Percentiles rank a stretch among this genome's conserved stretches.
Evolutionary conservation across 73 alveolate genomes (phyloP).

Genomic region (Tetrahymena elliotti): DNA sequence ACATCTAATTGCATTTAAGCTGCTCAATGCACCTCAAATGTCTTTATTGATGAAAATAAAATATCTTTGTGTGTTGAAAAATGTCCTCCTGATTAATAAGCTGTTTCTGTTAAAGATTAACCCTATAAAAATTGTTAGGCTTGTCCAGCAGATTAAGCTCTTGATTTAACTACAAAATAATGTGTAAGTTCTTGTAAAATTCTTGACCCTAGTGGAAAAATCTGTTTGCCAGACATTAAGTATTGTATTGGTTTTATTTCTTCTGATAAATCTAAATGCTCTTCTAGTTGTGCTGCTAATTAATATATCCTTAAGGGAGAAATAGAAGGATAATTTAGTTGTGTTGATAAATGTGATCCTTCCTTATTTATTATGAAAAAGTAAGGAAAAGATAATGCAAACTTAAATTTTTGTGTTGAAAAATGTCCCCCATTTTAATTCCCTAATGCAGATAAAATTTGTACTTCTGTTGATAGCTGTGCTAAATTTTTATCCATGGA

Average conservation of each 20-base stretch:
- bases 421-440: background rate
- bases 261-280: background rate
- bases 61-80: background rate
- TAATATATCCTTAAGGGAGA: background rate
- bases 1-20: background rate
- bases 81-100: background rate
- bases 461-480: background rate
- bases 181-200: background rate
- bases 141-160: background rate
- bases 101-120: background rate
- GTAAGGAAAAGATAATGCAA: no score
- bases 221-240: background rate
- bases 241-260: background rate
- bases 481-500: background rate
- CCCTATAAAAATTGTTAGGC: background rate
- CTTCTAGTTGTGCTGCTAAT: background rate
- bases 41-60: background rate
- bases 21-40: background rate
- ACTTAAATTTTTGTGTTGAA: background rate
- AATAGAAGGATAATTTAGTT: background rate
- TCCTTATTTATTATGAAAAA: no score
- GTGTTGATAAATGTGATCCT: background rate
- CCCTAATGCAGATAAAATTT: background rate
- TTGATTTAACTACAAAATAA: background rate
- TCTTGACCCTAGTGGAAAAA: background rate